Percentiles rank a stretch among this genome's conserved stretches.
Evolutionary conservation across 2,329 filamentous ascomycete genomes (phyloP).

Genomic region (Aspergillus puulaauensis): DNA sequence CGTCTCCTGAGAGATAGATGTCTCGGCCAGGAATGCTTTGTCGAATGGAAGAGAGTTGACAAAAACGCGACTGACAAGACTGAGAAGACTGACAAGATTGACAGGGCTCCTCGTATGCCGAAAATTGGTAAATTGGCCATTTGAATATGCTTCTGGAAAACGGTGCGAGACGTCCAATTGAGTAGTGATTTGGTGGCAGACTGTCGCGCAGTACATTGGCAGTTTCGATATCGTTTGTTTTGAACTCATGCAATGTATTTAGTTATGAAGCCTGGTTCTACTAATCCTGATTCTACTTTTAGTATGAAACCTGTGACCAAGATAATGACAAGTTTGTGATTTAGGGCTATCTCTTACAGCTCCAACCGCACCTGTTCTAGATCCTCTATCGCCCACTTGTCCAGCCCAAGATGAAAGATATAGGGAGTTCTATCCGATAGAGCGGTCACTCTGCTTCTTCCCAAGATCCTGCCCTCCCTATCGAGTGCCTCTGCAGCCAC

Average conservation of each 20-base stretch:
- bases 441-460: background rate
- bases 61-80: background rate
- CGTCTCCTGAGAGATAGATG: conserved; percentile 6
- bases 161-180: background rate
- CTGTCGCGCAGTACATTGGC: no score
- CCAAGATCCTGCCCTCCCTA: conserved; percentile 24
- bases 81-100: background rate
- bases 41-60: conserved; percentile 30
- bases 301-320: no score
- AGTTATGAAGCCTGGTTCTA: background rate
- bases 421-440: background rate
- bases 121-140: no score
- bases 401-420: background rate
- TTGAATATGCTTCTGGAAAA: background rate
- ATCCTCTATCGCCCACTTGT: background rate
- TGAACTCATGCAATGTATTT: background rate
- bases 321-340: no score
- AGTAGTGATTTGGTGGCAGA: no score
- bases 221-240: background rate
- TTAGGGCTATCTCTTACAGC: background rate
- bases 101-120: no score
- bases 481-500: conserved; percentile 42
- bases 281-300: no score
- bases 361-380: background rate
- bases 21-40: conserved; percentile 26